These are phyloP conservation scores for Eutrema yunnanense DNA, from an alignment of 345 rosid species.

Conservation along the genomic window DNA sequence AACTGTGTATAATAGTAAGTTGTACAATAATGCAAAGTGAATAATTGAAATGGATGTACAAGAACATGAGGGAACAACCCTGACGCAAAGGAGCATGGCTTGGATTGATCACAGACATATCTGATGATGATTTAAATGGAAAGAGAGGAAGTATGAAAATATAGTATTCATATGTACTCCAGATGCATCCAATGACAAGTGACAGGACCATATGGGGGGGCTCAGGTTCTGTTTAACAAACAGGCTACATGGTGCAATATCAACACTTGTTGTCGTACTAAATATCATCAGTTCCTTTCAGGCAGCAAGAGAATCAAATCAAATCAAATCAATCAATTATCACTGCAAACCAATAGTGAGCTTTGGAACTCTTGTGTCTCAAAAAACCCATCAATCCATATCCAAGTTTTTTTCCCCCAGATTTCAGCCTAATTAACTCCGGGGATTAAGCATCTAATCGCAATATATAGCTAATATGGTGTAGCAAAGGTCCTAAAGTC, in stretches of 20 bases:
- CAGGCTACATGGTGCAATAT: constrained; percentile 18
- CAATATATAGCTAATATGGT: background rate
- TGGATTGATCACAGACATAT: constrained; percentile 21
- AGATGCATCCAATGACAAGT: constrained; percentile 25
- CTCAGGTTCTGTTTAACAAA: constrained; percentile 29
- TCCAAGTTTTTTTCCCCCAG: background rate
- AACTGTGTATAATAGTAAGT: constrained; percentile 3
- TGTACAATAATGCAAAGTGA: constrained; percentile 21
- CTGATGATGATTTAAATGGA: constrained; percentile 18
- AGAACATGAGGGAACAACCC: constrained; percentile 29
- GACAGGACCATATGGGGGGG: constrained; percentile 28
- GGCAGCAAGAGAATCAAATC: constrained; percentile 20
- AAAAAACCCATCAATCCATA: background rate
- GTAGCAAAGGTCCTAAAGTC: background rate
- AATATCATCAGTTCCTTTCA: constrained; percentile 23
- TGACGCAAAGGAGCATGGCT: constrained; percentile 31
- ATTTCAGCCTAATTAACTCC: background rate
- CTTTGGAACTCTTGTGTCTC: constrained; percentile 20
- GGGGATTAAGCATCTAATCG: background rate
- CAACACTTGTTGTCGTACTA: constrained; percentile 29
- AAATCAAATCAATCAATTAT: constrained; percentile 25
- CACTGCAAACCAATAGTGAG: constrained; percentile 12
- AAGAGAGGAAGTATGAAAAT: constrained; percentile 16
- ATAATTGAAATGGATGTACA: constrained; percentile 18
- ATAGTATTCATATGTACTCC: constrained; percentile 6